Evolutionary conservation across 1,284 basidiomycete genomes (phyloP), one percentile per base, ranked within the genome.

Genomic region (Malassezia sympodialis): DNA sequence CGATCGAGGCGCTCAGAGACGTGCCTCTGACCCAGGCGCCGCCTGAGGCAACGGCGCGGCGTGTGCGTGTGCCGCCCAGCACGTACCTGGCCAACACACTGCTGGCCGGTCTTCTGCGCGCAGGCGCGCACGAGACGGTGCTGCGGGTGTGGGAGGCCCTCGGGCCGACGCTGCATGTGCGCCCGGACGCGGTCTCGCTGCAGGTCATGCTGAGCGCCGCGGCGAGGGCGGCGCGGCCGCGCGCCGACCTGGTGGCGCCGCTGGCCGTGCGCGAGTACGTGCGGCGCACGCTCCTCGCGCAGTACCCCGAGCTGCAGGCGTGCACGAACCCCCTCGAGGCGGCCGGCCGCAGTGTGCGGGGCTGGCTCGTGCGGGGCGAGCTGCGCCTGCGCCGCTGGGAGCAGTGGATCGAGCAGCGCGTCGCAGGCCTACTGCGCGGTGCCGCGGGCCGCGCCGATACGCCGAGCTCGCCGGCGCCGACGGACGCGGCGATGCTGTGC

Each of bases 301-400:
- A 58, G 47, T 47, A 53, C 34, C 46, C 51, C 12, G 56, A 49
- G 40, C 46, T 53, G 14, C 41, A 31, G 8, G 4, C n/a, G 17
- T 50, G 40, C 12, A 12, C 23, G 30, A 53, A 43, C 23, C 35
- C 50, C 11, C 39, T 56, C 8, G 51, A 52, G 30, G 27, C 23
- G n/a, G 21, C 43, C 26, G 12, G 15, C 11, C 11, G 17, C 37
- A 32, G 46, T 23, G 24, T 19, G 23, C 43, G 27, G 6, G 41
- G 30, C 39, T 58, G 56, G 56, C 35, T 58, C 10, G 23, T 58
- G 45, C 50, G 56, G 14, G 31, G 56, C 32, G 56, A 58, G 51
- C 46, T 53, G 28, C 50, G 44, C 27, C 30, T 48, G 40, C 44
- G 51, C 17, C 50, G 50, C 32, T 48, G 49, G 49, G 55, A 57